phyloP scores from a whole-genome alignment of 2,329 filamentous ascomycete species.

The Trichoderma koningiopsis region DNA sequence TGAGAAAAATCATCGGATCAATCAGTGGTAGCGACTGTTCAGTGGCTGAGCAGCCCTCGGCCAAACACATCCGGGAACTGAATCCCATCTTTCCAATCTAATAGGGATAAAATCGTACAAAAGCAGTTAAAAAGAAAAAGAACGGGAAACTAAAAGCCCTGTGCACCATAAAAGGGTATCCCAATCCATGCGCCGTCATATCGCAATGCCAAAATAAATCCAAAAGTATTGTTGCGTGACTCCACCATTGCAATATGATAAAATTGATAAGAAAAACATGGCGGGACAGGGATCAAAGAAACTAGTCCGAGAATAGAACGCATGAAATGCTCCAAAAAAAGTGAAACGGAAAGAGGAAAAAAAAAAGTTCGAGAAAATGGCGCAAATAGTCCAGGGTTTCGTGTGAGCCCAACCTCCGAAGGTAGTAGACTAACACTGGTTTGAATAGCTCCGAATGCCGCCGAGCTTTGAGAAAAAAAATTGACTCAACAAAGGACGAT shows the following conservation, averaged over 20 bases:
- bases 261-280: background rate
- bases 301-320: constrained; percentile 18
- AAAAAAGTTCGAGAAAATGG: constrained; percentile 10
- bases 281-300: background rate
- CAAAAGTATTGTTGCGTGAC: constrained; percentile 10
- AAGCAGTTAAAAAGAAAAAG: background rate
- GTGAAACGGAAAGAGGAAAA: background rate
- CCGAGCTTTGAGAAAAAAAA: background rate
- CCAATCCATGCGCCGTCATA: constrained; percentile 15
- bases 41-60: background rate
- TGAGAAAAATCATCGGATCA: background rate
- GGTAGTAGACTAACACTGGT: background rate
- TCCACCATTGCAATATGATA: constrained; percentile 22
- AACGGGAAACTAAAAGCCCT: background rate
- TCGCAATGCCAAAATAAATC: constrained; percentile 20
- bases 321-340: background rate
- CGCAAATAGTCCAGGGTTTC: constrained; percentile 17
- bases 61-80: background rate
- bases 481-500: background rate
- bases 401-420: background rate
- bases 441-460: background rate
- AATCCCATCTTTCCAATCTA: background rate
- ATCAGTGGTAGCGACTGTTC: background rate
- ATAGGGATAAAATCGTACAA: background rate
- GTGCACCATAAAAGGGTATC: constrained; percentile 19